Percentiles rank a stretch among this genome's conserved stretches.
Evolutionary conservation across 176 grass and related monocot species (phyloP).

Genomic region (Triticum urartu): DNA sequence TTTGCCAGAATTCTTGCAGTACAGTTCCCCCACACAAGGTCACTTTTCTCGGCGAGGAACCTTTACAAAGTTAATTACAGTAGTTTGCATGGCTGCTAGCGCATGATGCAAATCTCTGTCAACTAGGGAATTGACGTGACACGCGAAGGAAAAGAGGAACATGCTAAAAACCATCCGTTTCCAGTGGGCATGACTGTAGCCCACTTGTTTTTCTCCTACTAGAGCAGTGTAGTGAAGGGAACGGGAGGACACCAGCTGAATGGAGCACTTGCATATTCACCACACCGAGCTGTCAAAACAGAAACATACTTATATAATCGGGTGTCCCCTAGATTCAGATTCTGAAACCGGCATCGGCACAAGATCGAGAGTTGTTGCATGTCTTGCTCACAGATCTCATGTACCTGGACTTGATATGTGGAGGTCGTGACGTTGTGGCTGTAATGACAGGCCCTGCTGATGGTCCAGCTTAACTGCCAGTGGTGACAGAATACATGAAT

Average conservation of each 20-base stretch:
- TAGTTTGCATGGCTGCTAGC: background rate
- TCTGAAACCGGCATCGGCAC: constrained; percentile 22
- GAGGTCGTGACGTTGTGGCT: constrained; percentile 42
- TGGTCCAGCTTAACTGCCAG: constrained; percentile 35
- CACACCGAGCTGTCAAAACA: constrained; percentile 15
- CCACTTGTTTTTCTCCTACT: constrained; percentile 16
- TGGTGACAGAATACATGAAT: constrained; percentile 19
- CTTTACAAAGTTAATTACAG: background rate
- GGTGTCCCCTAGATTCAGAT: constrained; percentile 43
- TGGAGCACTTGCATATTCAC: constrained; percentile 15
- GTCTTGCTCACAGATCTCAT: constrained; percentile 19
- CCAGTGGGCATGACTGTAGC: constrained; percentile 41
- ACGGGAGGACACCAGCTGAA: background rate
- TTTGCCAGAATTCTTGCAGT: background rate
- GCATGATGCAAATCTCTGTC: constrained; percentile 8
- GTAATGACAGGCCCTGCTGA: constrained; percentile 33
- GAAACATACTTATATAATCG: constrained; percentile 8
- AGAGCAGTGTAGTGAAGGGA: constrained; percentile 3
- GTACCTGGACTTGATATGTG: constrained; percentile 5
- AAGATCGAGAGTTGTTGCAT: background rate
- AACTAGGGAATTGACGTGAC: constrained; percentile 17
- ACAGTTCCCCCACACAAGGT: background rate
- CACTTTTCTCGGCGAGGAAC: too few relatives aligned
- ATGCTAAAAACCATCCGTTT: constrained; percentile 38
- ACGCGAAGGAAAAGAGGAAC: background rate